Percentiles rank a stretch among this genome's conserved stretches.
These are phyloP conservation scores for Pisolithus microcarpus DNA, from an alignment of 768 basidiomycete species.

Conservation along the genomic window DNA sequence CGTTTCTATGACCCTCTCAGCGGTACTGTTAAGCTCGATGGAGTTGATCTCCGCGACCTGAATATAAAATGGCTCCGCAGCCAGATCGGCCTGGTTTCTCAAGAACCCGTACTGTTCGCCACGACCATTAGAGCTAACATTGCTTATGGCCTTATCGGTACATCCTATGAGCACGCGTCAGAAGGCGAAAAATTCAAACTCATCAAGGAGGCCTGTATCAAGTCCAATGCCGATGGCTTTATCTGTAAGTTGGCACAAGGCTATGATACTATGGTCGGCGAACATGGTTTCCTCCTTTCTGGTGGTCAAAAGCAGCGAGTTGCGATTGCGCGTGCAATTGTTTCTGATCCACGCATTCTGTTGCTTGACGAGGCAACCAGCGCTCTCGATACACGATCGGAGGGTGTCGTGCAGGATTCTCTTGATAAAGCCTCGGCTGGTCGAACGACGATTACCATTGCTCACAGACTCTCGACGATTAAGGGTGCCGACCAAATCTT, in stretches of 20 bases:
- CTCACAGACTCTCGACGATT: constrained; percentile 77
- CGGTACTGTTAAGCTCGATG: constrained; percentile 70
- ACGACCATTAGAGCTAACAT: constrained; percentile 80
- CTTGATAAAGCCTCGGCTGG: constrained; percentile 77
- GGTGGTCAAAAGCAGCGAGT: constrained; percentile 87
- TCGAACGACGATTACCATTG: constrained; percentile 29
- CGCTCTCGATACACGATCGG: constrained; percentile 81
- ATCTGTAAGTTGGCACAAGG: constrained; percentile 72
- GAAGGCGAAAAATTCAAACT: constrained; percentile 71
- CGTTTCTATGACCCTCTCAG: constrained; percentile 79
- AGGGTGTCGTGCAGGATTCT: constrained; percentile 86
- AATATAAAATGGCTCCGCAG: constrained; percentile 82
- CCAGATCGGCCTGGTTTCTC: constrained; percentile 83
- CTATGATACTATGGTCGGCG: constrained; percentile 85
- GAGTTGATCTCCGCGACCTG: constrained; percentile 61
- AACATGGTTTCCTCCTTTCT: constrained; percentile 77
- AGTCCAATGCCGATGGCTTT: constrained; percentile 85
- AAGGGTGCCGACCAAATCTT: constrained; percentile 78
- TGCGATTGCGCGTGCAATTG: constrained; percentile 85
- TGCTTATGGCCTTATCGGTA: constrained; percentile 77
- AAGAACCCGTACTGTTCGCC: constrained; percentile 82
- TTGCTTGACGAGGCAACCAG: constrained; percentile 85
- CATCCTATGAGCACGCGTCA: constrained; percentile 54
- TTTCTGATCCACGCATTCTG: constrained; percentile 82
- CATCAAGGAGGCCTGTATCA: constrained; percentile 83